Base-by-base conservation (phyloP, 202 grass and related monocot genomes). In the Panicum hallii region DNA sequence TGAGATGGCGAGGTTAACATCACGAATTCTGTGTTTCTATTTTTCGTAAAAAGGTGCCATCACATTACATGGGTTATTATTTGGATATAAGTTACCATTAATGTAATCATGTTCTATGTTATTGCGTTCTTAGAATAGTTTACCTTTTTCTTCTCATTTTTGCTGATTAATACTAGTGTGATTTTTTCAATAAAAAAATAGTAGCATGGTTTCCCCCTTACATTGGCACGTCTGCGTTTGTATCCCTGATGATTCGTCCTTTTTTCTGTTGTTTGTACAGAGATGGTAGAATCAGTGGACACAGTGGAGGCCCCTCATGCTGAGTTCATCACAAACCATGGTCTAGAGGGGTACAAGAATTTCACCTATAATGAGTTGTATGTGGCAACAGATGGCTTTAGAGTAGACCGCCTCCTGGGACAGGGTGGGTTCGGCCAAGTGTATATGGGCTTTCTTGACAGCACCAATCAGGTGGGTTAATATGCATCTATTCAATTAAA, bases 391-490 rank as follows among this genome's bases (percentile, higher is more conserved):
- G 72, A 65, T 63, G 88, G 88, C 42, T 99, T 96, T 43, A 77
- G 84, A 68, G 67, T 19, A 48, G 85, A 94, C 77, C 82, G 63
- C 47, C 82, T 94, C 74, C 64, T 99, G 11, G 97, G 97, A 63
- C 87, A 99, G 74, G 93, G 97, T 63, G 93, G 93, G 17, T 99
- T 99, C 22, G 91, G 93, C 57, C 73, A 79, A 66, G 96, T 99
- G 72, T 96, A 96, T 42, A 94, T 79, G 79, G 93, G 93, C 57
- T 63, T 82, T 53, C 79, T 94, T 56, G 77, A 91, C 57, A 82
- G 62, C 69, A 84, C 34, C 42, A 89, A 92, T 74, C 88, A 99
- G 90, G 93, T 96, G 17, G 74, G 83, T 79, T 73, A 14, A 71
- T 56, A 23, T 81, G 63, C 64, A 38, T 85, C 17, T 70, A 1